These are phyloP conservation scores for Erigeron canadensis DNA, from an alignment of 129 eudicot genomes.

Conservation along the genomic window DNA sequence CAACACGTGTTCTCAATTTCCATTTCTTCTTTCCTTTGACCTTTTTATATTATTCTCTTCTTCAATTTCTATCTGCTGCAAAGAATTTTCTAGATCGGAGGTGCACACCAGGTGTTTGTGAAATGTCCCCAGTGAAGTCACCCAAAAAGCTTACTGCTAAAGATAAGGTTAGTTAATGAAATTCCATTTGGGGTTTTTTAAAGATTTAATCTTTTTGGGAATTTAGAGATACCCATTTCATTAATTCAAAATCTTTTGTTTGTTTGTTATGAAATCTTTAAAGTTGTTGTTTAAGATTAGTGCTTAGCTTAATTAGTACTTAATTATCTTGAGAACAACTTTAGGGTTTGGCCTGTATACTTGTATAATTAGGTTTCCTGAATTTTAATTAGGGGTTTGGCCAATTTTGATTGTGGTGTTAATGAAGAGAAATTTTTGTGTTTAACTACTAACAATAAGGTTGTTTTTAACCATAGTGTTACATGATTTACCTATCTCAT, in stretches of 20 bases:
- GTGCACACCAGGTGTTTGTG: constrained; percentile 25
- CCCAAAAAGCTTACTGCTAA: constrained; percentile 43
- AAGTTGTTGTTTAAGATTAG: constrained; percentile 16
- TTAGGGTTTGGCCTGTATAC: background rate
- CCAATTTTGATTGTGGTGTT: no score
- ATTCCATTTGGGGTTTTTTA: background rate
- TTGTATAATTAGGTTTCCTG: constrained; percentile 7
- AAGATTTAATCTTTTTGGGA: background rate
- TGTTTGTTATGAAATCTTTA: background rate
- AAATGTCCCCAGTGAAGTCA: constrained; percentile 44
- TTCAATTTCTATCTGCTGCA: no score
- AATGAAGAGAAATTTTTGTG: no score
- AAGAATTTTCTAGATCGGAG: background rate
- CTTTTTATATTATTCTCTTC: no score
- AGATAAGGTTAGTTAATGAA: constrained; percentile 45
- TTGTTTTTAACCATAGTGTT: no score
- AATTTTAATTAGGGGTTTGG: background rate
- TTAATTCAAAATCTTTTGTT: background rate
- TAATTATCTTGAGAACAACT: background rate
- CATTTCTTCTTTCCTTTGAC: no score
- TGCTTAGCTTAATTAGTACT: constrained; percentile 18
- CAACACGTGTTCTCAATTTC: no score
- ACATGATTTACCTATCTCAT: no score
- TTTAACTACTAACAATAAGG: no score
- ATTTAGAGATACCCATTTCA: background rate